These are phyloP conservation scores for Trifolium fragiferum DNA, from an alignment of 306 rosid species.

Conservation along the genomic window DNA sequence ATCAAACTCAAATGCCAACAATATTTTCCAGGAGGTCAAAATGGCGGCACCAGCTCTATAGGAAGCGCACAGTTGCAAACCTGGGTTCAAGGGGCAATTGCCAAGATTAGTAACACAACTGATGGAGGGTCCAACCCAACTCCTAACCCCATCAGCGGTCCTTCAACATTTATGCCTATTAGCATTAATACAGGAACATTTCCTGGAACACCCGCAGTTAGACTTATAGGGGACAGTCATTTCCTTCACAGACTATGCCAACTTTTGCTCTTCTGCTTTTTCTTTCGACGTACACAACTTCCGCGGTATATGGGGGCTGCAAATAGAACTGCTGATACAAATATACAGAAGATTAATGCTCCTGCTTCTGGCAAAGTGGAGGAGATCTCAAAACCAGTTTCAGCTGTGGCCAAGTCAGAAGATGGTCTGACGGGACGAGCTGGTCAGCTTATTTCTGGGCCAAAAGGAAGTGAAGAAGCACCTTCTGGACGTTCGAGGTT, in stretches of 20 bases:
- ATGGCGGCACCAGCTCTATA: conserved; percentile 69
- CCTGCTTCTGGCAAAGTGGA: conserved; percentile 81
- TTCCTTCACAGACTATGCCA: conserved; percentile 97
- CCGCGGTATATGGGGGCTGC: conserved; percentile 74
- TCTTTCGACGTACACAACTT: conserved; percentile 87
- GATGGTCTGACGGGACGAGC: conserved; percentile 72
- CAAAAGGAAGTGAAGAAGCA: conserved; percentile 83
- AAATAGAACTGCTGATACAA: conserved; percentile 77
- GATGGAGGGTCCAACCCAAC: conserved; percentile 84
- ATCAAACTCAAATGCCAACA: conserved; percentile 30
- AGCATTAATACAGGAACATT: conserved; percentile 98
- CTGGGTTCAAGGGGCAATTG: conserved; percentile 99
- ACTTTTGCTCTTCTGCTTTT: conserved; percentile 93
- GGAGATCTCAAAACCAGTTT: conserved; percentile 69
- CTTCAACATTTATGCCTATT: conserved; percentile 93
- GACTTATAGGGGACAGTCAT: conserved; percentile 98
- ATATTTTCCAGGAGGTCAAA: conserved; percentile 74
- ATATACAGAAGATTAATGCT: conserved; percentile 65
- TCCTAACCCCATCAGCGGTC: conserved; percentile 91
- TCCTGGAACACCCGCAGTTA: conserved; percentile 99
- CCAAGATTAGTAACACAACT: conserved; percentile 84
- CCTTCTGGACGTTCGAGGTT: conserved; percentile 74
- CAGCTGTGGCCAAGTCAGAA: conserved; percentile 69
- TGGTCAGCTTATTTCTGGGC: conserved; percentile 69
- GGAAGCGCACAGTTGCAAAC: conserved; percentile 95